Conservation (phyloP, 2,329 filamentous ascomycete species). For the Capronia epimyces region DNA sequence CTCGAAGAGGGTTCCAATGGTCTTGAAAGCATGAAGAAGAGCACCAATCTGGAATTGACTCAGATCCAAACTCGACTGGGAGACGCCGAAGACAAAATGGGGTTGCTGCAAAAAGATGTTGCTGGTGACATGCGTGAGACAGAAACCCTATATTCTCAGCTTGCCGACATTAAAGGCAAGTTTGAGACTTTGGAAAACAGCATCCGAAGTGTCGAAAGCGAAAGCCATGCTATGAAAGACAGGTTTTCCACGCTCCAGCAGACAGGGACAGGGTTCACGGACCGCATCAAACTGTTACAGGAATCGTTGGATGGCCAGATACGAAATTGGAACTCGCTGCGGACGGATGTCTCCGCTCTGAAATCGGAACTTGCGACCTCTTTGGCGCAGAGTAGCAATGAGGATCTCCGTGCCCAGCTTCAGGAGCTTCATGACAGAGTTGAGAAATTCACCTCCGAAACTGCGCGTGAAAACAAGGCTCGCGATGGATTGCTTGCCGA, state of each 20-base stretch:
- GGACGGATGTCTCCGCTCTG: neutral
- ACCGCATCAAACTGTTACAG: neutral
- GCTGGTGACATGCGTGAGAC: neutral
- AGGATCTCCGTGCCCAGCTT: neutral
- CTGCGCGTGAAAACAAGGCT: neutral
- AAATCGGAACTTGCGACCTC: neutral
- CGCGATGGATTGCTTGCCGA: neutral
- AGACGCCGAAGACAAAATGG: neutral
- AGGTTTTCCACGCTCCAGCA: neutral
- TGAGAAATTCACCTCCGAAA: neutral
- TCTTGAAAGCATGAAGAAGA: neutral
- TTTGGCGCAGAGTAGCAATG: neutral
- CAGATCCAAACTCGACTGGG: neutral
- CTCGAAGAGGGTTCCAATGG: neutral
- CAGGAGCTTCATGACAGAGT: neutral
- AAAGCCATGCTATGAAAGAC: neutral
- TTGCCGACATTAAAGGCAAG: neutral
- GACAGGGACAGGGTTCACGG: neutral
- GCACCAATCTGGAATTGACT: constrained; percentile 1
- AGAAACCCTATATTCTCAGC: neutral
- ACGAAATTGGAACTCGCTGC: neutral
- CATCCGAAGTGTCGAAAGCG: neutral
- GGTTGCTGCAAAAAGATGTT: neutral
- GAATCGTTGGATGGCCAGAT: neutral
- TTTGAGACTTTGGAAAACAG: neutral